Evolutionary conservation across 495 filamentous ascomycete species (phyloP).

Genomic region (Trichocladium antarcticum): DNA sequence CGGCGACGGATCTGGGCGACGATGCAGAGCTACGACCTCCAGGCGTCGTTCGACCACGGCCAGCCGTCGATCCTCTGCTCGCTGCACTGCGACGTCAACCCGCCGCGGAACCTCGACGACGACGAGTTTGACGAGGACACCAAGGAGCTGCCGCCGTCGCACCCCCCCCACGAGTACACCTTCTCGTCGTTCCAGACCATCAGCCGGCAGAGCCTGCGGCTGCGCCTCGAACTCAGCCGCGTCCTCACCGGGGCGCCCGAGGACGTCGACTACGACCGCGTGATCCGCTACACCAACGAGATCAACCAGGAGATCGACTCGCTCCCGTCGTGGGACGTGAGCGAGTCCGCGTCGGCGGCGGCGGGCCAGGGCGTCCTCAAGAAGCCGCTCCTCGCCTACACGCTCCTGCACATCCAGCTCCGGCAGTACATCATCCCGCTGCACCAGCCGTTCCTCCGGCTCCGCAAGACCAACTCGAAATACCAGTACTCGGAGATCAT

Average conservation of each 20-base stretch:
- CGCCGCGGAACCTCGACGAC: slow-evolving; percentile 36
- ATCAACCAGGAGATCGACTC: slow-evolving; percentile 35
- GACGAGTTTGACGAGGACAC: slow-evolving; percentile 35
- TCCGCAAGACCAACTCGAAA: slow-evolving; percentile 32
- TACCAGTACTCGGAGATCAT: slow-evolving; percentile 38
- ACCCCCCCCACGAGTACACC: slow-evolving; percentile 28
- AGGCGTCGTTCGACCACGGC: slow-evolving; percentile 48
- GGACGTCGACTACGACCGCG: slow-evolving; percentile 32
- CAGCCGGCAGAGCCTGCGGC: slow-evolving; percentile 28
- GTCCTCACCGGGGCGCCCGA: slow-evolving; percentile 26
- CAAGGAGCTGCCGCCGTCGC: slow-evolving; percentile 27
- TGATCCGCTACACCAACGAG: slow-evolving; percentile 36
- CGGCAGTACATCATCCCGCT: slow-evolving; percentile 36
- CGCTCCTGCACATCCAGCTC: slow-evolving; percentile 34
- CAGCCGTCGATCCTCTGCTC: slow-evolving; percentile 39
- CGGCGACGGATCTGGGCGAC: slow-evolving; percentile 54
- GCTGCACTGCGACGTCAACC: slow-evolving; percentile 29
- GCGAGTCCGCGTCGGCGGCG: background rate
- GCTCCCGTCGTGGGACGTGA: slow-evolving; percentile 34
- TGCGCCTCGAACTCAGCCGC: slow-evolving; percentile 34
- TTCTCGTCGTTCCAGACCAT: slow-evolving; percentile 34
- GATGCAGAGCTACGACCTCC: slow-evolving; percentile 49
- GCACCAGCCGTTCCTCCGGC: slow-evolving; percentile 34
- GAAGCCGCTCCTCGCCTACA: slow-evolving; percentile 31
- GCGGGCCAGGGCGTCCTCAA: slow-evolving; percentile 11